These are phyloP conservation scores for Penicillium digitatum DNA, from an alignment of 2,329 filamentous ascomycete genomes.

Conservation along the genomic window DNA sequence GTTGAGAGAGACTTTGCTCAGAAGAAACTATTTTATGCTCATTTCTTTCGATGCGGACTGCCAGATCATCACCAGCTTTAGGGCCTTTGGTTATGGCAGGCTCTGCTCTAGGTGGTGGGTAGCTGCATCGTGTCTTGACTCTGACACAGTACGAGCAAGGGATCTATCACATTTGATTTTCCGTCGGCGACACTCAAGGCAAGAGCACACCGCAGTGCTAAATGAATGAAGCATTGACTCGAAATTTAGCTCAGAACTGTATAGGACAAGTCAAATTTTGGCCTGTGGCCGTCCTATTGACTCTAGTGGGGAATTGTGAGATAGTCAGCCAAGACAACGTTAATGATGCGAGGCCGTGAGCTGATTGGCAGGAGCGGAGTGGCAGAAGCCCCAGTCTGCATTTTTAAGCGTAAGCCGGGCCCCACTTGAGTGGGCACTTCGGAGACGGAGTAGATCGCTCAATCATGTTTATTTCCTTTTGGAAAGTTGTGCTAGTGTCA, in stretches of 20 bases:
- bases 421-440: not conserved
- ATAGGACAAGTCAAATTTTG: not conserved
- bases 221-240: not conserved
- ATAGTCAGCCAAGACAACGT: not conserved
- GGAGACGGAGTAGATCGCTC: not conserved
- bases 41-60: conserved; percentile 9
- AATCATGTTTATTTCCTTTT: not conserved
- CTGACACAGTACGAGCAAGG: conserved; percentile 31
- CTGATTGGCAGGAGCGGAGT: not conserved
- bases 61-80: not conserved
- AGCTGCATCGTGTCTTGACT: conserved; percentile 34
- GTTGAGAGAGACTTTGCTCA: not conserved
- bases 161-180: conserved; percentile 26
- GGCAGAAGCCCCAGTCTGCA: not conserved
- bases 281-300: too few species aligned
- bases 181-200: conserved; percentile 25
- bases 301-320: not conserved
- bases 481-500: too few species aligned
- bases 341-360: not conserved
- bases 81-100: not conserved
- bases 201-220: conserved; percentile 13
- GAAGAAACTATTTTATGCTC: conserved; percentile 5
- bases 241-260: too few species aligned
- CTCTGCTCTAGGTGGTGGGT: conserved; percentile 10
- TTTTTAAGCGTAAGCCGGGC: not conserved